Conservation (phyloP, 1,284 basidiomycete species). For the Irpex rosettiformis region DNA sequence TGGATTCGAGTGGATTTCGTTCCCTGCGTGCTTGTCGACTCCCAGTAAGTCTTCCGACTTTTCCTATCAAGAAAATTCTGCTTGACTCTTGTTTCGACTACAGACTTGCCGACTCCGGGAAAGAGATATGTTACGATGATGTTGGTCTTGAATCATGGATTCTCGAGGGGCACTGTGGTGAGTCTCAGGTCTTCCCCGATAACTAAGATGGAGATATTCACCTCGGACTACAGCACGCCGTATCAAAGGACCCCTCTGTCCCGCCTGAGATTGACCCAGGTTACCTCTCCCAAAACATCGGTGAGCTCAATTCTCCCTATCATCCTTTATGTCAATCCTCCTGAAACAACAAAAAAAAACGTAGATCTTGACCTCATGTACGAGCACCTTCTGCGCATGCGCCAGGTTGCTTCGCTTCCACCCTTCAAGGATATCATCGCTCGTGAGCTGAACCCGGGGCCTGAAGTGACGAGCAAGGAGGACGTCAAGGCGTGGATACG, state of each 20-base stretch:
- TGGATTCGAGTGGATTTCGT: slow-evolving; percentile 21
- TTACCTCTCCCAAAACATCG: slow-evolving; percentile 45
- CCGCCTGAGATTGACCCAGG: slow-evolving; percentile 44
- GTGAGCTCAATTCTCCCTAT: slow-evolving; percentile 20
- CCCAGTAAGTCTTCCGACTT: slow-evolving; percentile 15
- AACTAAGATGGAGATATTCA: neutral
- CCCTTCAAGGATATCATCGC: slow-evolving; percentile 11
- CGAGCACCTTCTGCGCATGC: slow-evolving; percentile 44
- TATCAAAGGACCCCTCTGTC: slow-evolving; percentile 34
- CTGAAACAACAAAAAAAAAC: neutral
- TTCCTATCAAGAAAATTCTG: neutral
- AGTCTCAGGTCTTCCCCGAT: slow-evolving; percentile 5
- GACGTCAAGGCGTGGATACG: slow-evolving; percentile 3
- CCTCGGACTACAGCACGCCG: slow-evolving; percentile 31
- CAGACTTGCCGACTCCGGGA: slow-evolving; percentile 21
- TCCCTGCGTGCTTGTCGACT: slow-evolving; percentile 17
- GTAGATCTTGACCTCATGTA: slow-evolving; percentile 41
- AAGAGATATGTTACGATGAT: slow-evolving; percentile 30
- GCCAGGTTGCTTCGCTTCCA: slow-evolving; percentile 8
- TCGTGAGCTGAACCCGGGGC: slow-evolving; percentile 8
- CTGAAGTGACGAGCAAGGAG: slow-evolving; percentile 7
- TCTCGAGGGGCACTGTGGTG: slow-evolving; percentile 35
- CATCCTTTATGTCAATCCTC: neutral
- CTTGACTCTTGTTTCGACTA: neutral
- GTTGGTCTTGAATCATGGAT: slow-evolving; percentile 23